Evolutionary conservation across 1,284 basidiomycete genomes (phyloP).

Genomic region (Cystobasidium slooffiae): DNA sequence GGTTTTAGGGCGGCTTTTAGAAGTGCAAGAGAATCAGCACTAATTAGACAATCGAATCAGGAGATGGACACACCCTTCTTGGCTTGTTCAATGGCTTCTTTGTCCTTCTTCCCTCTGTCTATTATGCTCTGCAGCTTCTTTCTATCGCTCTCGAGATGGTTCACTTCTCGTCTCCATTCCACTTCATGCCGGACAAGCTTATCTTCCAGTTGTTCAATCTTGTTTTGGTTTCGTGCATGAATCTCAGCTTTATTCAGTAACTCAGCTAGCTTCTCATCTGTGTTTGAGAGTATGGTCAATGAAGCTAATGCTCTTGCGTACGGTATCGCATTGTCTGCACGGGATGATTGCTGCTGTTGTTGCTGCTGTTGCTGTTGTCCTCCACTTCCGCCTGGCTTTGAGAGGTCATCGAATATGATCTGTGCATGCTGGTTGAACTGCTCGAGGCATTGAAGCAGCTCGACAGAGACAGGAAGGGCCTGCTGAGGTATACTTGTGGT

Average conservation of each 20-base stretch:
- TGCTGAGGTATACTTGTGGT: background rate
- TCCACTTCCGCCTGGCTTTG: background rate
- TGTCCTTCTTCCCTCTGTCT: conserved; percentile 33
- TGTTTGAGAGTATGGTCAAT: conserved; percentile 12
- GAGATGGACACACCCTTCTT: conserved; percentile 11
- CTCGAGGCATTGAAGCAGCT: conserved; percentile 31
- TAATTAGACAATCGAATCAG: background rate
- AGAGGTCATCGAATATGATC: conserved; percentile 40
- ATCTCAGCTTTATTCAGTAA: conserved; percentile 27
- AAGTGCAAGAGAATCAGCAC: background rate
- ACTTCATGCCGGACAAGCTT: conserved; percentile 28
- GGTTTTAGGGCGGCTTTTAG: conserved; percentile 43
- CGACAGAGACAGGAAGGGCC: conserved; percentile 19
- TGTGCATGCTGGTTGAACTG: conserved; percentile 21
- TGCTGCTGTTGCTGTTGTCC: conserved; percentile 26
- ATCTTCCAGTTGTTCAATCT: conserved; percentile 33
- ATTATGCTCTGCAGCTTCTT: conserved; percentile 16
- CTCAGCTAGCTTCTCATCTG: conserved; percentile 33
- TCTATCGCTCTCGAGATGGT: conserved; percentile 25
- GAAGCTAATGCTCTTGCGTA: conserved; percentile 15
- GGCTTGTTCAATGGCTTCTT: conserved; percentile 25
- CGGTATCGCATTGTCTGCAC: conserved; percentile 1
- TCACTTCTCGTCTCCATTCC: conserved; percentile 30
- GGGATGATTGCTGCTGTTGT: background rate
- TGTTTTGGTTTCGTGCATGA: conserved; percentile 22